These are phyloP conservation scores for Cyathus striatus DNA, from an alignment of 768 basidiomycete species.

Conservation along the genomic window DNA sequence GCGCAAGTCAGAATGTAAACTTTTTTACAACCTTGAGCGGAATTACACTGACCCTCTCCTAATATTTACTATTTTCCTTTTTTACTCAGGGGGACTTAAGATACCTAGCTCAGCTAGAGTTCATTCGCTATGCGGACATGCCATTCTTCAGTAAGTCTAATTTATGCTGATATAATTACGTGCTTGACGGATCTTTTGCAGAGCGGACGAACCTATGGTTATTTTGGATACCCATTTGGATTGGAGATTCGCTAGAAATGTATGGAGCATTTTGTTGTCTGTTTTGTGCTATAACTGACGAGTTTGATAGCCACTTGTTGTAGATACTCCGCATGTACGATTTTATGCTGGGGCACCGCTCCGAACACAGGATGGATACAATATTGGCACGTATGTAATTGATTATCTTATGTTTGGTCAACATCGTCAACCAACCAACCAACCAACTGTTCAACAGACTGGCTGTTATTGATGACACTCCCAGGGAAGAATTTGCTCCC, in stretches of 20 bases:
- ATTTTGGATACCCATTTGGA: conserved; percentile 74
- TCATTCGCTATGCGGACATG: conserved; percentile 78
- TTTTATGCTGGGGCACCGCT: conserved; percentile 94
- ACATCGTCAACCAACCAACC: neutral
- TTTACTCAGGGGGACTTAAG: conserved; percentile 37
- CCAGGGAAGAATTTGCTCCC: conserved; percentile 81
- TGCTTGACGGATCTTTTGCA: conserved; percentile 17
- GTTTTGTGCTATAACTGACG: neutral
- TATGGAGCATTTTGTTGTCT: conserved; percentile 25
- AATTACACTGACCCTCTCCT: neutral
- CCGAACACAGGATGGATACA: conserved; percentile 84
- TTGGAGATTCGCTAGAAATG: conserved; percentile 87
- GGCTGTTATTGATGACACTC: conserved; percentile 79
- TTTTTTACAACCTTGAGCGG: conserved; percentile 1
- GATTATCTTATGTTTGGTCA: neutral
- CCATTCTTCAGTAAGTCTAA: conserved; percentile 59
- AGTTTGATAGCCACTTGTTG: conserved; percentile 59
- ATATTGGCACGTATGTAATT: conserved; percentile 69
- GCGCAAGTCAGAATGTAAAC: conserved; percentile 83
- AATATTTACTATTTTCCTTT: neutral
- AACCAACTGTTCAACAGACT: conserved; percentile 39
- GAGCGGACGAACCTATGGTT: conserved; percentile 84
- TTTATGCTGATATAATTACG: neutral
- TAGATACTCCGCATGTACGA: conserved; percentile 59
- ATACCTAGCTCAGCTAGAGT: conserved; percentile 40